Conservation (phyloP, 257 asterid species). For the Forsythia suspensa region DNA sequence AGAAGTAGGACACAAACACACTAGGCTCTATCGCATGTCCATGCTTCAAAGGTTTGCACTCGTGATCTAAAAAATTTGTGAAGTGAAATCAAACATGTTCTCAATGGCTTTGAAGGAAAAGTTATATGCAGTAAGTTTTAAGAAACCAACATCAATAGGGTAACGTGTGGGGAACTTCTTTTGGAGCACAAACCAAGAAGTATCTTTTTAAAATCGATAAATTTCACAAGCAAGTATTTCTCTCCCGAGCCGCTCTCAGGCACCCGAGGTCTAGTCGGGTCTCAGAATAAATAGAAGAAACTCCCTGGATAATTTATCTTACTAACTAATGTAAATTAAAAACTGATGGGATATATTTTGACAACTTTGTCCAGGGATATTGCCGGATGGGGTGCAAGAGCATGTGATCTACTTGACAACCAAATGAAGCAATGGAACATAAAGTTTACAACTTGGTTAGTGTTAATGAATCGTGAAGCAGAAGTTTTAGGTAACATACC, state of each 20-base stretch:
- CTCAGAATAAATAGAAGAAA: background rate
- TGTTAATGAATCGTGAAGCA: background rate
- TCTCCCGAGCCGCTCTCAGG: background rate
- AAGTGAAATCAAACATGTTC: background rate
- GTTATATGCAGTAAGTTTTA: background rate
- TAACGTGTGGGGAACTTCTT: background rate
- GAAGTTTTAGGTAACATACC: background rate
- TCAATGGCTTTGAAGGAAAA: background rate
- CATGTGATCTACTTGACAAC: background rate
- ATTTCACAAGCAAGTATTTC: background rate
- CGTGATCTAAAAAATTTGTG: background rate
- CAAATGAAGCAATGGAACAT: background rate
- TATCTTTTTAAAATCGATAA: background rate
- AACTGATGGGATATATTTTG: background rate
- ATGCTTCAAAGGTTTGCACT: no score
- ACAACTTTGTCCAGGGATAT: background rate
- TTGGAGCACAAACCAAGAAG: background rate
- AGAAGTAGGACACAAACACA: no score
- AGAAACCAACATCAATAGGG: background rate
- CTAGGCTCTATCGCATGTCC: no score
- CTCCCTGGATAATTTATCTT: background rate
- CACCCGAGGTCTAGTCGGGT: background rate
- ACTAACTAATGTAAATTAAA: no score
- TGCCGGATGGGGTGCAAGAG: background rate
- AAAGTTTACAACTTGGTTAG: background rate